These are phyloP conservation scores for Cryphonectria carpinicola DNA, from an alignment of 2,329 filamentous ascomycete species.

Conservation along the genomic window DNA sequence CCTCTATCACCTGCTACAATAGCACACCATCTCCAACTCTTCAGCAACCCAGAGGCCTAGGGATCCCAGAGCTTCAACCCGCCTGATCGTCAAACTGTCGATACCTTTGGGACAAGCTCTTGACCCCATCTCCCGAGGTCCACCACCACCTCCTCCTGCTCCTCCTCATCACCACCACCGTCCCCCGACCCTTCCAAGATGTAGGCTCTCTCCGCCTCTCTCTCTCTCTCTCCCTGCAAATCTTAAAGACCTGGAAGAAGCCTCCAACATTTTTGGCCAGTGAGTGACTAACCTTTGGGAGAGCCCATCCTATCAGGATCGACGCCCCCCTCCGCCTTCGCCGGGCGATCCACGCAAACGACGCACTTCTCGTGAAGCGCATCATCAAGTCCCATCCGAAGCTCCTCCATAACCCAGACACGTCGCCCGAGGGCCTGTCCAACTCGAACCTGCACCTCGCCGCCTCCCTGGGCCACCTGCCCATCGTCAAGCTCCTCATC, in stretches of 20 bases:
- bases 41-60: background rate
- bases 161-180: background rate
- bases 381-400: slow-evolving; percentile 74
- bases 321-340: slow-evolving; percentile 76
- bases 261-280: background rate
- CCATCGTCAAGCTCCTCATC: slow-evolving; percentile 72
- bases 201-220: background rate
- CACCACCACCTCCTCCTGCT: background rate
- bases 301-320: slow-evolving; percentile 59
- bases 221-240: background rate
- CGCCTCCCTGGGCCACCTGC: slow-evolving; percentile 70
- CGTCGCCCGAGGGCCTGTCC: slow-evolving; percentile 66
- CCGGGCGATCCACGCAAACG: slow-evolving; percentile 78
- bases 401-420: slow-evolving; percentile 79
- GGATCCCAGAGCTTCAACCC: slow-evolving; percentile 1
- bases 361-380: slow-evolving; percentile 72
- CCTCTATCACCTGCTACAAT: background rate
- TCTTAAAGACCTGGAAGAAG: too few relatives aligned
- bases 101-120: background rate
- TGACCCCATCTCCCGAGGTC: background rate
- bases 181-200: background rate
- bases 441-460: slow-evolving; percentile 87
- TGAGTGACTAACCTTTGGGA: background rate
- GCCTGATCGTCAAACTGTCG: background rate
- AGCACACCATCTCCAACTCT: background rate